phyloP scores from a whole-genome alignment of 1,139 yeast species.

The Spencermartinsiella ligniputridi region DNA sequence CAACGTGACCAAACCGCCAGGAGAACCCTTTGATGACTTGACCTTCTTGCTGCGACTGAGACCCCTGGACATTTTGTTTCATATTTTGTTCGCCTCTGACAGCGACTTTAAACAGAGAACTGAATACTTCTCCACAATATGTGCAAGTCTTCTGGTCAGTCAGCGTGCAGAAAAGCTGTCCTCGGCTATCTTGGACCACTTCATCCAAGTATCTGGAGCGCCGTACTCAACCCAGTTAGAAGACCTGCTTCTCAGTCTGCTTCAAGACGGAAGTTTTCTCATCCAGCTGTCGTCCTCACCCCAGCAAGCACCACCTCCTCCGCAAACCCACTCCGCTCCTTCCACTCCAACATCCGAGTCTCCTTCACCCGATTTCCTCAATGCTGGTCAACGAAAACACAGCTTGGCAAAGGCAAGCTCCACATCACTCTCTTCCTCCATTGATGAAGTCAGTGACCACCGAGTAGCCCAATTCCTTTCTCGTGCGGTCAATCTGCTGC shows the following conservation, averaged over 20 bases:
- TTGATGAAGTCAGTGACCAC: slow-evolving; percentile 14
- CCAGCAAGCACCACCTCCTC: not conserved
- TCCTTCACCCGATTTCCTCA: slow-evolving; percentile 24
- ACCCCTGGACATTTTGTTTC: slow-evolving; percentile 32
- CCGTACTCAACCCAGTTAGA: slow-evolving; percentile 24
- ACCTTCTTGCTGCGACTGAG: slow-evolving; percentile 25
- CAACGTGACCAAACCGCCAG: slow-evolving; percentile 17
- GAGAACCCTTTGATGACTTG: slow-evolving; percentile 27
- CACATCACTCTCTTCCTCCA: slow-evolving; percentile 19
- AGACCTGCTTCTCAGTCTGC: slow-evolving; percentile 18
- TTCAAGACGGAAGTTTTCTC: slow-evolving; percentile 28
- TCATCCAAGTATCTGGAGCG: slow-evolving; percentile 20
- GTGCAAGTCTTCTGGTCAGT: slow-evolving; percentile 23
- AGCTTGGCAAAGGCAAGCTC: slow-evolving; percentile 14
- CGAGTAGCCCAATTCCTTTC: slow-evolving; percentile 17
- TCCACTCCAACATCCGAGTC: slow-evolving; percentile 22
- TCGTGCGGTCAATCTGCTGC: slow-evolving; percentile 15
- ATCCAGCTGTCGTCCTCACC: slow-evolving; percentile 8
- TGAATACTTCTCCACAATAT: slow-evolving; percentile 31
- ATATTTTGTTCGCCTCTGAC: slow-evolving; percentile 29
- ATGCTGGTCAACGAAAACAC: slow-evolving; percentile 13
- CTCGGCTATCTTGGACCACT: slow-evolving; percentile 22
- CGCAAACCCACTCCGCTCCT: slow-evolving; percentile 7
- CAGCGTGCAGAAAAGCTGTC: slow-evolving; percentile 22
- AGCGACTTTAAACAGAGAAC: slow-evolving; percentile 24